These are phyloP conservation scores for Thalia dealbata DNA, from an alignment of 176 grass and related monocot genomes.

Conservation along the genomic window DNA sequence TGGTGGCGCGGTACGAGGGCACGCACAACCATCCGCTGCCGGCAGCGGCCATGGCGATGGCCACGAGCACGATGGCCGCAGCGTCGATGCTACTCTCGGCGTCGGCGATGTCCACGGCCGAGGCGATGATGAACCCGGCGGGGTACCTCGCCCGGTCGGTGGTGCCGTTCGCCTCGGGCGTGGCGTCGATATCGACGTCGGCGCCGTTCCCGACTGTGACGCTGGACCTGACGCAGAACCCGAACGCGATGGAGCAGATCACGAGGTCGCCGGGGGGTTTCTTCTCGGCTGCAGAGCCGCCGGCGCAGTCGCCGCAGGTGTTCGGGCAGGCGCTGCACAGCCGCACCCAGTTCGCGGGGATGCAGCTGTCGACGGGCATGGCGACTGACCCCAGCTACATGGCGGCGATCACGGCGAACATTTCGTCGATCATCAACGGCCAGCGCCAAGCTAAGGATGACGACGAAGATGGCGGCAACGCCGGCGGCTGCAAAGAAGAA, in stretches of 20 bases:
- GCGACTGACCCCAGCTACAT: constrained; percentile 78
- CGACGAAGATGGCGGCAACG: no score
- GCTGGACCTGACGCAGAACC: constrained; percentile 64
- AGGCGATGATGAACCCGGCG: constrained; percentile 41
- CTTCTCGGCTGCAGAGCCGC: constrained; percentile 1
- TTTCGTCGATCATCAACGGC: constrained; percentile 51
- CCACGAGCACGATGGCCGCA: constrained; percentile 60
- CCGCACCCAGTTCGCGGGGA: constrained; percentile 65
- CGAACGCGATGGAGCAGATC: constrained; percentile 22
- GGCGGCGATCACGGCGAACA: constrained; percentile 59
- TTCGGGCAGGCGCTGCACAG: constrained; percentile 29
- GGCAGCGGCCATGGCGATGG: constrained; percentile 83
- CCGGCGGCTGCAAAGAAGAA: neutral
- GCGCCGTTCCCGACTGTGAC: constrained; percentile 84
- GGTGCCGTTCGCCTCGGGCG: constrained; percentile 72
- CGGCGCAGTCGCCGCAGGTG: neutral
- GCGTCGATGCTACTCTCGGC: constrained; percentile 79
- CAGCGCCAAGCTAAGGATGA: neutral
- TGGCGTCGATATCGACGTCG: constrained; percentile 87
- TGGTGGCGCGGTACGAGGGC: constrained; percentile 89
- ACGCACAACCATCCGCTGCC: constrained; percentile 91
- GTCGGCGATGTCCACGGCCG: constrained; percentile 50
- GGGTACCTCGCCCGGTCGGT: constrained; percentile 58
- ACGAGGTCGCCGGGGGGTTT: neutral
- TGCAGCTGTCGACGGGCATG: constrained; percentile 57